A percentile compares a stretch with the other conserved stretches of the same genome.
Conservation (phyloP, 192 early-diverging fungal genomes). For the Ramicandelaber brevisporus region DNA sequence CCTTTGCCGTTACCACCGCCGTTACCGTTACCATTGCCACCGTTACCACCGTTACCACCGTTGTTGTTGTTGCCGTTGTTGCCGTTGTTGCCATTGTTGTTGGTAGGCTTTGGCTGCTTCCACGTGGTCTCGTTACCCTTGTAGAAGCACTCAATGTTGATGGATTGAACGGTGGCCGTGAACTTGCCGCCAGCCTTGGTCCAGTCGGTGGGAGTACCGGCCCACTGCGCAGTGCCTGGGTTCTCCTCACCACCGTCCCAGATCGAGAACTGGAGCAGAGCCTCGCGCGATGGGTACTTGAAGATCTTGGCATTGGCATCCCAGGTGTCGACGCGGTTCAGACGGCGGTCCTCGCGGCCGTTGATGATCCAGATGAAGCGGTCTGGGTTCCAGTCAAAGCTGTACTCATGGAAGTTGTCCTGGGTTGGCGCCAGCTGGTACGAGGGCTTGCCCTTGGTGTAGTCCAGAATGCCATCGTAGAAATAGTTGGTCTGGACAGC, state of each 20-base stretch:
- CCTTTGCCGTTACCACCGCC: not conserved
- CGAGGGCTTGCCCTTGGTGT: constrained; percentile 19
- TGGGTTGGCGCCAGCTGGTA: constrained; percentile 11
- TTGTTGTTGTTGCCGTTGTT: not conserved
- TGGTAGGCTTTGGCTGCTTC: constrained; percentile 8
- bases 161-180: constrained; percentile 19
- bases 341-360: constrained; percentile 15
- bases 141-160: constrained; percentile 20
- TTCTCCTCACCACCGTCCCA: constrained; percentile 35
- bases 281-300: constrained; percentile 22
- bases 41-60: constrained; percentile 2
- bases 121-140: constrained; percentile 22
- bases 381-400: constrained; percentile 29
- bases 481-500: constrained; percentile 37
- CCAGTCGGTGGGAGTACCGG: constrained; percentile 32
- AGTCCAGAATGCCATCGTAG: constrained; percentile 22
- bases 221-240: constrained; percentile 25
- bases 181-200: constrained; percentile 10
- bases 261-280: constrained; percentile 25
- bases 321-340: constrained; percentile 19
- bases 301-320: constrained; percentile 5
- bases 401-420: constrained; percentile 18
- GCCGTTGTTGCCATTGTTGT: not conserved
- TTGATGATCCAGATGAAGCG: constrained; percentile 21
- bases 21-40: not conserved